These are phyloP conservation scores for Globisporangium barbulae DNA, from an alignment of 352 stramenopile genomes.

Conservation along the genomic window DNA sequence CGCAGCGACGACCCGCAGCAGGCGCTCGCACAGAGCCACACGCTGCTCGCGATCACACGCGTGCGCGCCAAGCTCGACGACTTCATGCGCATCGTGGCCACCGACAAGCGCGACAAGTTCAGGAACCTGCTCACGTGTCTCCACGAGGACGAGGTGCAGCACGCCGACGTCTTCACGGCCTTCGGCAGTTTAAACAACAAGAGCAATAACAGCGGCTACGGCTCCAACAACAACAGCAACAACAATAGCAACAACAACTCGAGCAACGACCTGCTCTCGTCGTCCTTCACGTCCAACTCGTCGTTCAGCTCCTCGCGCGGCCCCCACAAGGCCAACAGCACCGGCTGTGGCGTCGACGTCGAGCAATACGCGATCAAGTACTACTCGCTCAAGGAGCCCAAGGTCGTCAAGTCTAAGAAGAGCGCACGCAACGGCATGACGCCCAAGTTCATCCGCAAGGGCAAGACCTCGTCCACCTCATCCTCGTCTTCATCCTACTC, in stretches of 20 bases:
- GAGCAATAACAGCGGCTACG: not conserved
- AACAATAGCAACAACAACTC: slow-evolving; percentile 11
- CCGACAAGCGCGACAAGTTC: slow-evolving; percentile 40
- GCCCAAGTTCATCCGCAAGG: slow-evolving; percentile 38
- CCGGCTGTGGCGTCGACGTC: slow-evolving; percentile 7
- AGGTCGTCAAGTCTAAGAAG: slow-evolving; percentile 6
- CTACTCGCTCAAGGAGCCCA: slow-evolving; percentile 34
- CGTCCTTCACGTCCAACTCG: slow-evolving; percentile 24
- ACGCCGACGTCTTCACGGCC: slow-evolving; percentile 60
- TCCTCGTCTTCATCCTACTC: slow-evolving; percentile 13
- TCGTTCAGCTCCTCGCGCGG: slow-evolving; percentile 22
- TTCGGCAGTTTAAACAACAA: slow-evolving; percentile 31
- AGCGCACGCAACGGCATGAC: slow-evolving; percentile 27
- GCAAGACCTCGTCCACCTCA: slow-evolving; percentile 26
- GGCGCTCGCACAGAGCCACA: slow-evolving; percentile 29
- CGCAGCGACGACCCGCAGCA: slow-evolving; percentile 18
- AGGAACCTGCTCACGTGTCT: slow-evolving; percentile 55
- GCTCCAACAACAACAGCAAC: slow-evolving; percentile 1
- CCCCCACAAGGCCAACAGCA: not conserved
- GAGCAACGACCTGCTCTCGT: slow-evolving; percentile 8
- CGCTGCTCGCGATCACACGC: slow-evolving; percentile 52
- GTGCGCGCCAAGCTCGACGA: slow-evolving; percentile 59
- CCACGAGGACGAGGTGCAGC: slow-evolving; percentile 53
- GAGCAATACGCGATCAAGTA: slow-evolving; percentile 63
- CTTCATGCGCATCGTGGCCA: slow-evolving; percentile 60